Base-by-base conservation (phyloP, 768 basidiomycete species). In the Lactarius vividus region DNA sequence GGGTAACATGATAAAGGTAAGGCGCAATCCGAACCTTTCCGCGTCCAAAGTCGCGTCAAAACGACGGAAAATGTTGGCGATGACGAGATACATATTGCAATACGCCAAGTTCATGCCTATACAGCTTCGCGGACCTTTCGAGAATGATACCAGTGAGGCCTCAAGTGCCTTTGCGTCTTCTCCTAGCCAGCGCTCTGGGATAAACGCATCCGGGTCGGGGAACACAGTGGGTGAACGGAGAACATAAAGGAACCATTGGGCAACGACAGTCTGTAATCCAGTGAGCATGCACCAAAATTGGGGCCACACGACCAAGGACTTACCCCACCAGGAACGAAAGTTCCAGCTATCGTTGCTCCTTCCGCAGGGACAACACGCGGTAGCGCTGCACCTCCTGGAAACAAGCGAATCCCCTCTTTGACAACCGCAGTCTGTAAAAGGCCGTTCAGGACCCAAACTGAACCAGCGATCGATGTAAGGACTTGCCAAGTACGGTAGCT, bases 361-460 rank as follows among this genome's bases (percentile, higher is more conserved):
- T 64, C 60, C 59, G 58, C 26, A 64, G 33, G 65, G 53, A 71
- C 35, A 63, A 66, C 10, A 62, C 62, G 65, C 64, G 33, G 65
- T 46, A 40, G 65, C 65, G 61, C 42, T 6, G 35, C 15, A 23
- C 35, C 35, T 35, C 37, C 57, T 23, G 57, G 57, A 23, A 39
- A 39, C 57, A 57, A 26, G 37, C 57, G 57, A n/a, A 57, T 37
- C 13, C 57, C 57, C 57, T 57, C 57, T 33, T 57, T 57, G 29
- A 57, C n/a, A 9, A 57, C 57, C n/a, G 57, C 57, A 18, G 33
- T 57, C 57, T 57, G 57, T 1, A 20, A 37, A 33, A 57, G 18
- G 11, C 37, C n/a, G 7, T 23, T 57, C 37, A 57, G 57, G n/a
- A 35, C 9, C 39, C 13, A 13, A 33, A 16, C 33, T 33, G 37